A percentile compares a stretch with the other conserved stretches of the same genome.
These are phyloP conservation scores for Pistacia vera DNA, from an alignment of 345 rosid species.

Conservation along the genomic window DNA sequence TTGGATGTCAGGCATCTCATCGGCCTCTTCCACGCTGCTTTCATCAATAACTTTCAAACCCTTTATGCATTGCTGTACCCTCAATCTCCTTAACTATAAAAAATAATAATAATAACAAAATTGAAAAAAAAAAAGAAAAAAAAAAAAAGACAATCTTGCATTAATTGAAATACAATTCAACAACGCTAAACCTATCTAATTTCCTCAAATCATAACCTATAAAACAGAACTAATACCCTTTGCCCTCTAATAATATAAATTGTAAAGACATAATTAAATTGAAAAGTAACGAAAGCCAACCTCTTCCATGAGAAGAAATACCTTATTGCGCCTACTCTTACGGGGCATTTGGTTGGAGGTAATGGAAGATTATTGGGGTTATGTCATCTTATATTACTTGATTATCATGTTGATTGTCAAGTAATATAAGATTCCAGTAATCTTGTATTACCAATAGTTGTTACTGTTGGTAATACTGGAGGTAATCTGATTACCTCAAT, in stretches of 20 bases:
- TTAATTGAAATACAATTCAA: not conserved
- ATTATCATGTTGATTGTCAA: no score
- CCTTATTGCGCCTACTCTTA: conserved; percentile 80
- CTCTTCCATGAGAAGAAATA: conserved; percentile 99
- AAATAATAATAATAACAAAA: not conserved
- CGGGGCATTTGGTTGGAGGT: no score
- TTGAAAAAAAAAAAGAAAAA: not conserved
- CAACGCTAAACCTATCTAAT: not conserved
- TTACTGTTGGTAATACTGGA: no score
- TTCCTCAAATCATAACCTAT: not conserved
- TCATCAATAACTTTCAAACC: conserved; percentile 38
- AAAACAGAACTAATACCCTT: not conserved
- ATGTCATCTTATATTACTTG: no score
- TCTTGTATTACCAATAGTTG: no score
- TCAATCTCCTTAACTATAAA: conserved; percentile 71
- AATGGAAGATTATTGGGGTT: no score
- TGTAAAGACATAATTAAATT: not conserved
- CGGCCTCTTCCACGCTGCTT: conserved; percentile 43
- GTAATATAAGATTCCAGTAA: no score
- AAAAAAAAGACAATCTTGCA: not conserved
- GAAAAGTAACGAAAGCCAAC: conserved; percentile 23
- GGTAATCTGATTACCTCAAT: no score
- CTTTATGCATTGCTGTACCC: conserved; percentile 82
- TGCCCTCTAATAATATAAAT: not conserved
- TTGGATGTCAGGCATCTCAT: conserved; percentile 92